A percentile compares a stretch with the other conserved stretches of the same genome.
Conservation (phyloP, 306 rosid genomes). For the Rosa persica region DNA sequence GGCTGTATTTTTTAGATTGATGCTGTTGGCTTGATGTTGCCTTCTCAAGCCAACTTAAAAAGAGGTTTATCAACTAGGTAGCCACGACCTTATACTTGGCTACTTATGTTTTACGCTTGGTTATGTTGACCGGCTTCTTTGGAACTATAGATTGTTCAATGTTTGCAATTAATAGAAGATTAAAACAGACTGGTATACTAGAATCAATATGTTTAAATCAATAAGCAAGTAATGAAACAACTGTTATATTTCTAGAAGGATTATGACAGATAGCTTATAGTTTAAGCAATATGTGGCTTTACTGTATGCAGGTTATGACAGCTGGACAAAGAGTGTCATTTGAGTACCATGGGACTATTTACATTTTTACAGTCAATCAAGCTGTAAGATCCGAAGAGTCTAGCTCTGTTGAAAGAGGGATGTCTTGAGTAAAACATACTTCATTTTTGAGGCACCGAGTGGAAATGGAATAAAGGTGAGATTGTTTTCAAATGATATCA, state of each 20-base stretch:
- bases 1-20: constrained; percentile 64
- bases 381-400: constrained; percentile 67
- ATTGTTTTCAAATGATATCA: constrained; percentile 8
- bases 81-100: neutral
- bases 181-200: neutral
- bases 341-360: constrained; percentile 79
- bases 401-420: constrained; percentile 71
- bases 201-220: neutral
- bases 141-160: neutral
- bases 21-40: constrained; percentile 55
- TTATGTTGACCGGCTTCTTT: neutral
- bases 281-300: constrained; percentile 17
- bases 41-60: constrained; percentile 62
- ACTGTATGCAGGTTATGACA: constrained; percentile 72
- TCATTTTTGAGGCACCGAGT: constrained; percentile 76
- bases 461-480: constrained; percentile 90
- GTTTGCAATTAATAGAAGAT: neutral
- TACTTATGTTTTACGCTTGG: neutral
- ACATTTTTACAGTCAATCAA: constrained; percentile 70
- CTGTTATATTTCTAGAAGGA: neutral
- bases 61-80: constrained; percentile 75
- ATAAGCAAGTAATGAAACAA: neutral
- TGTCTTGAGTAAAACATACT: constrained; percentile 76
- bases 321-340: constrained; percentile 83
- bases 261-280: neutral